A percentile compares a stretch with the other conserved stretches of the same genome.
Conservation (phyloP, 768 basidiomycete genomes). For the Galerina sulciceps region DNA sequence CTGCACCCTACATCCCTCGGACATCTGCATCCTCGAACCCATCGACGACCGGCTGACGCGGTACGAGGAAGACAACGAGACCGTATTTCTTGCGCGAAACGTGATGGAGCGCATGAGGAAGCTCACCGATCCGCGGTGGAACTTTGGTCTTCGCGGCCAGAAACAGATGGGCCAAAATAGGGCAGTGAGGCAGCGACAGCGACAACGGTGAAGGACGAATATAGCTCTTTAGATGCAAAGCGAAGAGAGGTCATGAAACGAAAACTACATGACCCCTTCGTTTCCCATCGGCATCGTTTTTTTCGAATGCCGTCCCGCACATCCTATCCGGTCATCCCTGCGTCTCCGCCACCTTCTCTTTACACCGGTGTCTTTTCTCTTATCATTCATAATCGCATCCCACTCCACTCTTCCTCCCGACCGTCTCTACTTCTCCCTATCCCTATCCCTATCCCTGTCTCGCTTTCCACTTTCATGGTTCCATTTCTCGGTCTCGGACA, state of each 20-base stretch:
- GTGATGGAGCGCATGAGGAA: slow-evolving; percentile 48
- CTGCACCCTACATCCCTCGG: slow-evolving; percentile 49
- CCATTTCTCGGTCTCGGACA: not conserved
- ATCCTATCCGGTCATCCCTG: not conserved
- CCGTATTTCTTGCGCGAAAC: slow-evolving; percentile 61
- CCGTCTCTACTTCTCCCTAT: too few relatives aligned
- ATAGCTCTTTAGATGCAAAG: too few relatives aligned
- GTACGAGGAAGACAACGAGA: slow-evolving; percentile 63
- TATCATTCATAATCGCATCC: too few relatives aligned
- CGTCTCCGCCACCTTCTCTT: too few relatives aligned
- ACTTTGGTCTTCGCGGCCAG: slow-evolving; percentile 17
- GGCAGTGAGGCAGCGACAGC: not conserved
- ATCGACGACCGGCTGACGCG: slow-evolving; percentile 51
- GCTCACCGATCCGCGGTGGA: slow-evolving; percentile 35
- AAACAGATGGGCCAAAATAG: not conserved
- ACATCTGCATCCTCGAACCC: slow-evolving; percentile 54
- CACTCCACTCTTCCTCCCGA: too few relatives aligned
- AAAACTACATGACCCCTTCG: not conserved
- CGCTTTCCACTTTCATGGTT: not conserved
- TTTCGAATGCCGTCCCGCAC: not conserved
- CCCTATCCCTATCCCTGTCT: too few relatives aligned
- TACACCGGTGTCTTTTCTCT: too few relatives aligned
- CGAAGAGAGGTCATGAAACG: not conserved
- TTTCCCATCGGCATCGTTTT: not conserved
- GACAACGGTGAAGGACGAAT: not conserved